These are phyloP conservation scores for Neurospora crassa DNA, from an alignment of 2,329 filamentous ascomycete species.

Conservation along the genomic window DNA sequence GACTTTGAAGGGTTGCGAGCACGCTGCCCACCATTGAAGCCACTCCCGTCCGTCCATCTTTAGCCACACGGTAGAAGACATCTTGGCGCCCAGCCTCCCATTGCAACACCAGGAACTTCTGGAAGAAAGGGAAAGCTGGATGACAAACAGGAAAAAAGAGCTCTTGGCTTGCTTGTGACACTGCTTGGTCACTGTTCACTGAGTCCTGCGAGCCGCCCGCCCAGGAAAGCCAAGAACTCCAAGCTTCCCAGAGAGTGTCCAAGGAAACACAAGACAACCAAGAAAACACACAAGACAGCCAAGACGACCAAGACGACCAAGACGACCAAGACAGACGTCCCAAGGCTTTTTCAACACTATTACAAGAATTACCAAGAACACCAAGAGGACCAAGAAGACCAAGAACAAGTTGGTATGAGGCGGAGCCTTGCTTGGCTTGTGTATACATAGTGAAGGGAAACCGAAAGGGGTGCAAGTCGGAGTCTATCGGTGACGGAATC, in stretches of 20 bases:
- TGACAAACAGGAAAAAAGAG: not conserved
- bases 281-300: not conserved
- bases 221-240: not conserved
- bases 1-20: not conserved
- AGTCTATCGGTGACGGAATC: not conserved
- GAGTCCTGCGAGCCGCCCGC: not conserved
- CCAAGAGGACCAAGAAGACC: not conserved
- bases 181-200: not conserved
- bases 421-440: not conserved
- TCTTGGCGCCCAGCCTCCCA: not conserved
- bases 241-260: not conserved
- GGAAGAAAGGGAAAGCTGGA: not conserved
- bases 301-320: not conserved
- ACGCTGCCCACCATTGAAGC: too few species aligned
- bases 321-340: not conserved
- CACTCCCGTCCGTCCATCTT: not conserved
- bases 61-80: not conserved
- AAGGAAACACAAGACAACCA: not conserved
- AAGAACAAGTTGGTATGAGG: not conserved
- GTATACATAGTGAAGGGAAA: not conserved
- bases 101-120: not conserved
- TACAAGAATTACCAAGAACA: not conserved
- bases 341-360: not conserved
- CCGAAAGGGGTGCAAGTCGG: not conserved
- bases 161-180: not conserved